These are phyloP conservation scores for Dovyalis caffra DNA, from an alignment of 345 rosid species.

Conservation along the genomic window DNA sequence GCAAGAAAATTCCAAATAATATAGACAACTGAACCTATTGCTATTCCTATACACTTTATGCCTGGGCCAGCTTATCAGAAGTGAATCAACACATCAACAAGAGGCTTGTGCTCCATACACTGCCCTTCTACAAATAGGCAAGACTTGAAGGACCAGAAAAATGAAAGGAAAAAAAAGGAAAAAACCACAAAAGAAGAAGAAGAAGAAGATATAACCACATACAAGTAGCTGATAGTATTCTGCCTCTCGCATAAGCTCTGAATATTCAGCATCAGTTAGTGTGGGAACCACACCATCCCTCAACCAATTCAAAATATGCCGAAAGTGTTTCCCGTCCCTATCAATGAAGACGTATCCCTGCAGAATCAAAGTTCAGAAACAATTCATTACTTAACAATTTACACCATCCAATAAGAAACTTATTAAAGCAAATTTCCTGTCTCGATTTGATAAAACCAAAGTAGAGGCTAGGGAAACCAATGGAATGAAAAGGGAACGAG, in stretches of 20 bases:
- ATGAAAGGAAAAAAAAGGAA: neutral
- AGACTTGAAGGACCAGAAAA: neutral
- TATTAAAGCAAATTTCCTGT: conserved; percentile 6
- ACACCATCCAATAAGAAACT: neutral
- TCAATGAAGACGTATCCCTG: conserved; percentile 89
- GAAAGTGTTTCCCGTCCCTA: conserved; percentile 82
- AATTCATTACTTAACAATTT: conserved; percentile 3
- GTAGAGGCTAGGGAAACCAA: neutral
- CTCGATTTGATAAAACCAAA: neutral
- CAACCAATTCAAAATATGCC: conserved; percentile 89
- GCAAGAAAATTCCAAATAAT: no score
- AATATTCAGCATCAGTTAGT: conserved; percentile 56
- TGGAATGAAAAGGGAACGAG: neutral
- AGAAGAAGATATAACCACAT: conserved; percentile 22
- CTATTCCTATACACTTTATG: neutral
- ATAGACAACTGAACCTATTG: neutral
- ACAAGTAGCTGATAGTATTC: conserved; percentile 88
- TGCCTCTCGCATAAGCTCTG: conserved; percentile 76
- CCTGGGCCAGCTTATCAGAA: neutral
- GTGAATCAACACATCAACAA: neutral
- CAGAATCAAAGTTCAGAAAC: conserved; percentile 20
- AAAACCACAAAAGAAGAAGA: neutral
- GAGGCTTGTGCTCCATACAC: neutral
- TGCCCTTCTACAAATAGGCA: neutral
- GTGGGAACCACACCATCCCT: conserved; percentile 81